Evolutionary conservation across 345 rosid genomes (phyloP), one percentile per base, ranked within the genome.

Genomic region (Aegle marmelos): DNA sequence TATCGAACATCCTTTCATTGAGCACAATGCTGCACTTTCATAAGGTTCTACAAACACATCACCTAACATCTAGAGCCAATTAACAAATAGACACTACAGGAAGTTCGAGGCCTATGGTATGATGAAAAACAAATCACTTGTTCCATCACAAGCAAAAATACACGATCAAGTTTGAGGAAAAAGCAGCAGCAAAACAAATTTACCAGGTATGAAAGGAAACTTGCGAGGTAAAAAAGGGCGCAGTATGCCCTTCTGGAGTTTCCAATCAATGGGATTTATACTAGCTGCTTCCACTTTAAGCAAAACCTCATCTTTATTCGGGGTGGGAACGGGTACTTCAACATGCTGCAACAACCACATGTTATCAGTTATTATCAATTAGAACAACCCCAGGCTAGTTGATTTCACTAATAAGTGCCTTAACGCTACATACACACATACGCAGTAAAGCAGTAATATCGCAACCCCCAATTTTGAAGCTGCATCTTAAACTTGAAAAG

Each of bases 151-250:
- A 11, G 50, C 50, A 45, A 11, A 13, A 45, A 13, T 13, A 45
- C 17, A 13, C 1, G 1, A 13, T 45, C 50, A 13, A 13, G 50
- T 45, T 13, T 45, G 13, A 45, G 50, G 14, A 72, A 57, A 28
- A 48, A 0, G 2, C 27, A 61, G 57, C n/a, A 34, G 27, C 59
- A 31, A 61, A 28, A 75, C 36, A 16, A 45, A 22, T 27, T 22
- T 89, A 94, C 98, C 86, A 8, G 98, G 95, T 60, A 89, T 85
- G 78, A 73, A 79, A 58, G 97, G 98, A 82, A 94, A 93, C 73
- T 82, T 91, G 89, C 84, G 88, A 69, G 97, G 97, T 8, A 86
- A 58, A 69, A 91, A 31, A 54, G 92, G 92, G 5, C 95, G 79
- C 36, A 88, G 30, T 80, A 86, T 33, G 81, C 97, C 97, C 79